Conservation (phyloP, 148 eudicot species). For the Rhododendron williamsianum region DNA sequence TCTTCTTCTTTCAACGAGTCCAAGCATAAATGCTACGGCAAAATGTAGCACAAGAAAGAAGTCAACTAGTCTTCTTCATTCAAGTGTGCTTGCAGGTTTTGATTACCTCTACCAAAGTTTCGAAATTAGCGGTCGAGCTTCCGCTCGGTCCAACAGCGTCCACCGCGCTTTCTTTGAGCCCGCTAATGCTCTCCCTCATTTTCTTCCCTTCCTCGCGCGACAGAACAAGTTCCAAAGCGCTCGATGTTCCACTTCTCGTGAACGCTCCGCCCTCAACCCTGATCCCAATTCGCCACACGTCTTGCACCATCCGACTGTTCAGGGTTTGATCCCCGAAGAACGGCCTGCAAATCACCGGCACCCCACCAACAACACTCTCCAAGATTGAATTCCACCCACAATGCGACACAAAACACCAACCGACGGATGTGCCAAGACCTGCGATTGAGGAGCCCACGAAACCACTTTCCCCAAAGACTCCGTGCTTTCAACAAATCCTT, state of each 20-base stretch:
- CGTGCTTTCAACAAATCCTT: slow-evolving; percentile 32
- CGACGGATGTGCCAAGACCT: slow-evolving; percentile 33
- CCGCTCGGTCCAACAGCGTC: slow-evolving; percentile 30
- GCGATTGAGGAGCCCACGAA: slow-evolving; percentile 68
- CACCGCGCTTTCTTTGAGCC: slow-evolving; percentile 10
- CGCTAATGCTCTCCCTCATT: slow-evolving; percentile 23
- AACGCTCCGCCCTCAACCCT: slow-evolving; percentile 37
- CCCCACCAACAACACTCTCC: slow-evolving; percentile 53
- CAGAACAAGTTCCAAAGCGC: slow-evolving; percentile 26
- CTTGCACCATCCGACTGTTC: slow-evolving; percentile 41
- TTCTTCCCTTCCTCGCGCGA: slow-evolving; percentile 11
- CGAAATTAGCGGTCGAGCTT: slow-evolving; percentile 25
- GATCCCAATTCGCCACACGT: slow-evolving; percentile 36
- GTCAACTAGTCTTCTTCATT: background rate
- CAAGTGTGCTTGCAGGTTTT: background rate
- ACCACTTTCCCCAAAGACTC: slow-evolving; percentile 37
- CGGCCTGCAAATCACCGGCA: slow-evolving; percentile 67
- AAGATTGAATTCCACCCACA: slow-evolving; percentile 74
- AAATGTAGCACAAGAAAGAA: background rate
- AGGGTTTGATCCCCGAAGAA: slow-evolving; percentile 55
- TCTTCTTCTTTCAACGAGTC: no score
- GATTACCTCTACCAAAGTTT: slow-evolving; percentile 18
- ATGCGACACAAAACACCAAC: slow-evolving; percentile 59
- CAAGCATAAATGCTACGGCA: background rate
- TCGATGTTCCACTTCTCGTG: slow-evolving; percentile 21